phyloP scores from a whole-genome alignment of 1,284 basidiomycete genomes.

The Ustilago shanxiensis region DNA sequence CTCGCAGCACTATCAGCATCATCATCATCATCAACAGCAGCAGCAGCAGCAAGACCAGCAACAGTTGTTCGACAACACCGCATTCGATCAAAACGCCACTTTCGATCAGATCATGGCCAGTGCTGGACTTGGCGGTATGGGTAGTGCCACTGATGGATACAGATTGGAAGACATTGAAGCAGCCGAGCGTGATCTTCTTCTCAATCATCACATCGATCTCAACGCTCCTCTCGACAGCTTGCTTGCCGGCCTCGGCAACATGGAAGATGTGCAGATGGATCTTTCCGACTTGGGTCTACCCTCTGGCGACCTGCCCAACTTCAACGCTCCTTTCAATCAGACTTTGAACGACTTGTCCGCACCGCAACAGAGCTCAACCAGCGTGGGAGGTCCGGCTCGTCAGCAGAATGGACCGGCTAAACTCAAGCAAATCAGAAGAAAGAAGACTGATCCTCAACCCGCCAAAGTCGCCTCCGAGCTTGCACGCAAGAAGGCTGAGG shows the following conservation, averaged over 20 bases:
- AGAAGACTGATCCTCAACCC: conserved; percentile 47
- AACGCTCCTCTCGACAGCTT: conserved; percentile 54
- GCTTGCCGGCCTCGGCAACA: conserved; percentile 47
- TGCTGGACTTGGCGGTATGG: conserved; percentile 23
- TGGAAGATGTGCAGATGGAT: conserved; percentile 55
- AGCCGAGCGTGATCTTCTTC: conserved; percentile 48
- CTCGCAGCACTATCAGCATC: neutral
- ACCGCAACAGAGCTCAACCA: neutral
- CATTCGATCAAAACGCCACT: conserved; percentile 17
- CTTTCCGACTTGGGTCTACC: conserved; percentile 39
- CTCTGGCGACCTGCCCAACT: conserved; percentile 33
- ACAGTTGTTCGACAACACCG: conserved; percentile 8
- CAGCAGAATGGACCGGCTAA: conserved; percentile 25
- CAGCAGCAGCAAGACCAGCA: conserved; percentile 1
- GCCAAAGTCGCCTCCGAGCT: conserved; percentile 45
- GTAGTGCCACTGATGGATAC: conserved; percentile 28
- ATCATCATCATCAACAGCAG: no score
- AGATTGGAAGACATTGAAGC: conserved; percentile 55
- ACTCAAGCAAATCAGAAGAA: conserved; percentile 40
- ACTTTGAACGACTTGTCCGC: conserved; percentile 19
- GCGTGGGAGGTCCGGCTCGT: conserved; percentile 22
- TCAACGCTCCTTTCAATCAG: conserved; percentile 51
- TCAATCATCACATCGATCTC: conserved; percentile 55
- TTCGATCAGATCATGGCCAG: conserved; percentile 46
- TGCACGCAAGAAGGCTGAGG: conserved; percentile 47